phyloP scores from a whole-genome alignment of 441 rosid genomes.

The Erodium moschatum region DNA sequence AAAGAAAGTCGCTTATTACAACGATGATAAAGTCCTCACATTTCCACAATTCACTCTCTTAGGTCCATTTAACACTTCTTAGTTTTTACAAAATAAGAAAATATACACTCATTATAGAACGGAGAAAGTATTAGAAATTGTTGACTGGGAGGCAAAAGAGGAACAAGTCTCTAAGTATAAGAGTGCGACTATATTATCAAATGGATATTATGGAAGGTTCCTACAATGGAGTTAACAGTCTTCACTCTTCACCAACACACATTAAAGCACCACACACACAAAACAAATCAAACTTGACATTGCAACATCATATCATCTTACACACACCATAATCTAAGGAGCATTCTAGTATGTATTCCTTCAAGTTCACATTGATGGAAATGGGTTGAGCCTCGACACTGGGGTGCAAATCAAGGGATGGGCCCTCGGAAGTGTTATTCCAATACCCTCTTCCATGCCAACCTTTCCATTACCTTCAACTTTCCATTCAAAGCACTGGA shows the following conservation, averaged over 20 bases:
- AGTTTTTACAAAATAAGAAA: no score
- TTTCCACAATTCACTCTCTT: no score
- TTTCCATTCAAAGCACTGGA: constrained; percentile 67
- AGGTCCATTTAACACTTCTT: no score
- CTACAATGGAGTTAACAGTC: not conserved
- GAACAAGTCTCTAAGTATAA: no score
- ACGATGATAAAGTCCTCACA: no score
- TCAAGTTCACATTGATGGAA: constrained; percentile 16
- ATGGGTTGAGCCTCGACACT: constrained; percentile 27
- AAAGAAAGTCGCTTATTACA: no score
- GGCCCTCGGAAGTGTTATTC: constrained; percentile 45
- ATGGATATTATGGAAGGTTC: not conserved
- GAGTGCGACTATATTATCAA: no score
- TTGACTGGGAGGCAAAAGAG: no score
- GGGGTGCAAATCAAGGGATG: constrained; percentile 39
- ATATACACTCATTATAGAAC: no score
- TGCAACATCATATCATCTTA: not conserved
- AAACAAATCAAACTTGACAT: not conserved
- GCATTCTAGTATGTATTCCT: not conserved
- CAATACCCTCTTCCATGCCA: constrained; percentile 47
- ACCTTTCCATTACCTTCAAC: constrained; percentile 26
- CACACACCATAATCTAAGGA: not conserved
- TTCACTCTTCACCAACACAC: no score
- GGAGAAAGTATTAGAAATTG: no score
- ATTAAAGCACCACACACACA: no score